A percentile compares a stretch with the other conserved stretches of the same genome.
Conservation (phyloP, 176 grass and related monocot genomes). For the Rhynchospora tenuis region DNA sequence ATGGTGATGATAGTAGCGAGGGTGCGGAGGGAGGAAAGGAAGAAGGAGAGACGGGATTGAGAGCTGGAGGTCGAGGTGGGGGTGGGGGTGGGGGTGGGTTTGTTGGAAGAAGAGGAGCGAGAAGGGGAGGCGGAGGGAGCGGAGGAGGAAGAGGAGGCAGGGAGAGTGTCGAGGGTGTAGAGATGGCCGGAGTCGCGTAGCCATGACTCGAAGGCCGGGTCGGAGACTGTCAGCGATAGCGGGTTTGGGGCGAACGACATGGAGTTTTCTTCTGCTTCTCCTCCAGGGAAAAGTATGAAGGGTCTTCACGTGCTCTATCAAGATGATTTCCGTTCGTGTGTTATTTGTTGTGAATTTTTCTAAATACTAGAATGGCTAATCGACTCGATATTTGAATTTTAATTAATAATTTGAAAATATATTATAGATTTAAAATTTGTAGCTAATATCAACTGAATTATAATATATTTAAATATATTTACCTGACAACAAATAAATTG, state of each 20-base stretch:
- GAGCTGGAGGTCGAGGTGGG: slow-evolving; percentile 37
- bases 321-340: too few species aligned
- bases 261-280: background rate
- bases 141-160: slow-evolving; percentile 12
- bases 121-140: slow-evolving; percentile 3
- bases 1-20: slow-evolving; percentile 62
- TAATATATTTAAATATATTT: too few species aligned
- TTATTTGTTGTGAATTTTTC: too few species aligned
- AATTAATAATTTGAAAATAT: too few species aligned
- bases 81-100: slow-evolving; percentile 18
- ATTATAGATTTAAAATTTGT: too few species aligned
- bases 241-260: slow-evolving; percentile 73
- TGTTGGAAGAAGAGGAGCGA: background rate
- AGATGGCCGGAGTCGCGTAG: slow-evolving; percentile 91
- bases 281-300: too few species aligned
- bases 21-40: slow-evolving; percentile 65
- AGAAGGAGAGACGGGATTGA: slow-evolving; percentile 25
- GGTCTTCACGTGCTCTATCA: too few species aligned
- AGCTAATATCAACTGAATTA: too few species aligned
- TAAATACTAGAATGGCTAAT: too few species aligned
- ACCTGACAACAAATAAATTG: too few species aligned
- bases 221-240: slow-evolving; percentile 68
- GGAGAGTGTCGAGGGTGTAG: slow-evolving; percentile 63
- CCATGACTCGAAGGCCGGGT: slow-evolving; percentile 81
- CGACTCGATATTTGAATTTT: too few species aligned